A percentile compares a stretch with the other conserved stretches of the same genome.
phyloP scores from a whole-genome alignment of 108 stramenopile genomes.

The Fistulifera solaris region DNA sequence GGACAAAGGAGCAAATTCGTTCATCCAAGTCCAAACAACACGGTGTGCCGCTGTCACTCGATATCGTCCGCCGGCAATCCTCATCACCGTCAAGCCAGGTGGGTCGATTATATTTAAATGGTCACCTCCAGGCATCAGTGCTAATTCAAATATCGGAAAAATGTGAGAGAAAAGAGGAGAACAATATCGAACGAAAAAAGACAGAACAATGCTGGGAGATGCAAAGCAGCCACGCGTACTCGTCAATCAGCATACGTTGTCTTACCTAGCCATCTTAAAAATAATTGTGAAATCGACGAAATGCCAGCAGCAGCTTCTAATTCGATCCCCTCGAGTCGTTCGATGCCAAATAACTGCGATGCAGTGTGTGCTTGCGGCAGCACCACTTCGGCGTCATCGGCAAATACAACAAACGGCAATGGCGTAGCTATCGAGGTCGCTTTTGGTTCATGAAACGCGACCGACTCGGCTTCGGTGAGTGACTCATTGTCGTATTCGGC shows the following conservation, averaged over 20 bases:
- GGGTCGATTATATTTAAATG: constrained; percentile 82
- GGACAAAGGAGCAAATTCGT: constrained; percentile 56
- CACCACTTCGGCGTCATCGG: constrained; percentile 79
- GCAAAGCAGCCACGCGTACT: too few relatives aligned
- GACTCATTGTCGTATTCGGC: constrained; percentile 51
- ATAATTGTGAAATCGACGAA: constrained; percentile 58
- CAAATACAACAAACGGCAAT: constrained; percentile 74
- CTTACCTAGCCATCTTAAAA: constrained; percentile 72
- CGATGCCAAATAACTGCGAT: constrained; percentile 79
- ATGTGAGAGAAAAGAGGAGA: background rate
- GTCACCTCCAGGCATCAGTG: constrained; percentile 84
- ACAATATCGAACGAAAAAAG: background rate
- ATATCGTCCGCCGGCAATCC: constrained; percentile 81
- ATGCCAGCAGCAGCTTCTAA: constrained; percentile 83
- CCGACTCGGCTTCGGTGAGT: constrained; percentile 7
- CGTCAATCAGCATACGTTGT: too few relatives aligned
- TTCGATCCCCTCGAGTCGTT: constrained; percentile 73
- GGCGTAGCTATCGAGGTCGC: constrained; percentile 31
- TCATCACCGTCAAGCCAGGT: constrained; percentile 83
- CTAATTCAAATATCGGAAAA: constrained; percentile 11
- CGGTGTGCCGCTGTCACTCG: constrained; percentile 82
- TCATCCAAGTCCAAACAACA: constrained; percentile 89
- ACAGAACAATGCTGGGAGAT: too few relatives aligned
- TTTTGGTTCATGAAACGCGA: background rate
- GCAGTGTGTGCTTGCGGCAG: constrained; percentile 80